Conservation (phyloP, 352 stramenopile genomes). For the Phytophthora pistaciae region DNA sequence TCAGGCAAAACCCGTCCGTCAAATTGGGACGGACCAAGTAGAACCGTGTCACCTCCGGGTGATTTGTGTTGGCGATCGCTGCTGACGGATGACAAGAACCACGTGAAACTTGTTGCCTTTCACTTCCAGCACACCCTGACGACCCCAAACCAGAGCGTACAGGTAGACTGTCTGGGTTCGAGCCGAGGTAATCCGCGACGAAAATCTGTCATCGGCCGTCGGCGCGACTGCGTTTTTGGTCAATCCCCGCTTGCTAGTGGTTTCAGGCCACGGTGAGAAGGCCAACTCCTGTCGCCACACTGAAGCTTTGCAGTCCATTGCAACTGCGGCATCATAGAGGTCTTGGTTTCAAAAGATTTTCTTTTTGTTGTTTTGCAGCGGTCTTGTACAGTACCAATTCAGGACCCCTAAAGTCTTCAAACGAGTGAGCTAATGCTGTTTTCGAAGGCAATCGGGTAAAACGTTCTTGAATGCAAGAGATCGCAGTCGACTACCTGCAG, state of each 20-base stretch:
- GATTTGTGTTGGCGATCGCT: no score
- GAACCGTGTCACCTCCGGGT: no score
- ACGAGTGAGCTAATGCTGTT: not conserved
- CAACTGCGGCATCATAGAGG: not conserved
- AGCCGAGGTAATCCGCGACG: not conserved
- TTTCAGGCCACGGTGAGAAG: constrained; percentile 5
- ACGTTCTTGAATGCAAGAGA: not conserved
- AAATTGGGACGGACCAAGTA: no score
- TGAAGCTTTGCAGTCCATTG: not conserved
- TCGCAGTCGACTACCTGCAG: not conserved
- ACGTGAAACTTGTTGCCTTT: constrained; percentile 7
- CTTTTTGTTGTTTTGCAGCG: not conserved
- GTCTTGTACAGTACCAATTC: not conserved
- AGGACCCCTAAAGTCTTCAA: no score
- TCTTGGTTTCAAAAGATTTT: not conserved
- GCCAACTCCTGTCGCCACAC: constrained; percentile 15
- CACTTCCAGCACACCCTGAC: not conserved
- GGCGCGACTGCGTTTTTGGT: not conserved
- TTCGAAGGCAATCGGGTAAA: constrained; percentile 1
- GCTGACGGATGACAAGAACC: not conserved
- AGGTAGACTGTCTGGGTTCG: not conserved
- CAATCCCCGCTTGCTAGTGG: not conserved
- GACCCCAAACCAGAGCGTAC: not conserved
- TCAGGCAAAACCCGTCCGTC: no score
- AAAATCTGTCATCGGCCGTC: not conserved